A percentile compares a stretch with the other conserved stretches of the same genome.
phyloP scores from a whole-genome alignment of 768 basidiomycete genomes.

The Mycena metata region DNA sequence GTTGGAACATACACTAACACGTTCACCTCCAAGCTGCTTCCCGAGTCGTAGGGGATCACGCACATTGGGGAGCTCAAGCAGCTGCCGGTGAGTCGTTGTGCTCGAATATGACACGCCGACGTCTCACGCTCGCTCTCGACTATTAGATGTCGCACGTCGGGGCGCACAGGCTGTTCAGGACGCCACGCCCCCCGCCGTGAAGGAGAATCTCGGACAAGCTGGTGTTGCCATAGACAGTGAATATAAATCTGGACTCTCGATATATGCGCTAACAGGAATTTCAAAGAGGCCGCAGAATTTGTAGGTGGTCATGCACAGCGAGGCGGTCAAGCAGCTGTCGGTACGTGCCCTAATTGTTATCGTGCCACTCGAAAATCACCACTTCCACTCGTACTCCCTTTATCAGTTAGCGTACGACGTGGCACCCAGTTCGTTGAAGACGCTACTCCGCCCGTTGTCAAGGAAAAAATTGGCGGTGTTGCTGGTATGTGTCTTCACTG shows the following conservation, averaged over 20 bases:
- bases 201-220: slow-evolving; percentile 21
- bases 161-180: slow-evolving; percentile 17
- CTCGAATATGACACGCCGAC: too few species aligned
- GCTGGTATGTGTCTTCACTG: too few species aligned
- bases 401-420: too few species aligned
- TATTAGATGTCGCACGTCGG: slow-evolving; percentile 18
- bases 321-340: background rate
- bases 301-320: slow-evolving; percentile 18
- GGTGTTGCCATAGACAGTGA: slow-evolving; percentile 19
- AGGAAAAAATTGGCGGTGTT: too few species aligned
- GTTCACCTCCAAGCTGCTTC: slow-evolving; percentile 3
- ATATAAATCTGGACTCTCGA: slow-evolving; percentile 24
- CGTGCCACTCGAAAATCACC: too few species aligned
- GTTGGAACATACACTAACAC: slow-evolving; percentile 22
- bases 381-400: too few species aligned
- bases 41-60: too few species aligned
- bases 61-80: too few species aligned
- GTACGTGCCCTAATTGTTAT: too few species aligned
- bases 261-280: slow-evolving; percentile 19
- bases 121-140: background rate
- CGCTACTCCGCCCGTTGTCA: too few species aligned
- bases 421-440: too few species aligned
- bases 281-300: slow-evolving; percentile 19
- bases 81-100: too few species aligned
- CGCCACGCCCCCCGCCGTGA: slow-evolving; percentile 14